phyloP scores from a whole-genome alignment of 2,329 filamentous ascomycete species.

The Lachnellula suecica region DNA sequence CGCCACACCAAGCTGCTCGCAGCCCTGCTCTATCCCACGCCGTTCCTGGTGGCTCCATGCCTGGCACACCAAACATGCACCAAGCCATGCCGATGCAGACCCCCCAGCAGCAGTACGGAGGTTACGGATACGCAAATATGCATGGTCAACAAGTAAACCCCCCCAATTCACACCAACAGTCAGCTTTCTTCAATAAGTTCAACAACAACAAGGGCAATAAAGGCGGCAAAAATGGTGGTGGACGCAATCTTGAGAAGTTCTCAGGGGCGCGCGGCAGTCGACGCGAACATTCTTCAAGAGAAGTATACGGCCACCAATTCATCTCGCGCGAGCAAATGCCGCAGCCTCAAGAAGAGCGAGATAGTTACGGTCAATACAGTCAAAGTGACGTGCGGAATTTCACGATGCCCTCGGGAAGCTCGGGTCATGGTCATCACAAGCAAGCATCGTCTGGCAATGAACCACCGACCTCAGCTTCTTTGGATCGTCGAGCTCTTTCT shows the following conservation, averaged over 20 bases:
- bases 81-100: conserved; percentile 63
- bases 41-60: too few relatives aligned
- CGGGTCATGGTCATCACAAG: conserved; percentile 19
- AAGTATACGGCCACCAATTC: conserved; percentile 26
- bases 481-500: conserved; percentile 15
- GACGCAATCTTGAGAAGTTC: conserved; percentile 27
- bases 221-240: conserved; percentile 13
- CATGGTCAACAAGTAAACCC: conserved; percentile 52
- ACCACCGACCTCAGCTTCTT: conserved; percentile 13
- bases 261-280: conserved; percentile 15
- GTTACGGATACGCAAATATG: conserved; percentile 27
- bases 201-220: conserved; percentile 16
- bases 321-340: conserved; percentile 20
- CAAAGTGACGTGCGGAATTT: conserved; percentile 18
- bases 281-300: conserved; percentile 24
- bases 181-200: too few relatives aligned
- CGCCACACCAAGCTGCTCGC: conserved; percentile 61
- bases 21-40: conserved; percentile 67
- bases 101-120: conserved; percentile 44
- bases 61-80: conserved; percentile 69
- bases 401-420: conserved; percentile 17
- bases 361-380: conserved; percentile 18
- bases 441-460: conserved; percentile 13
- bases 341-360: conserved; percentile 13
- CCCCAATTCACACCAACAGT: conserved; percentile 33